Base-by-base conservation (phyloP, 164 flowering plant species). In the Malania oleifera region DNA sequence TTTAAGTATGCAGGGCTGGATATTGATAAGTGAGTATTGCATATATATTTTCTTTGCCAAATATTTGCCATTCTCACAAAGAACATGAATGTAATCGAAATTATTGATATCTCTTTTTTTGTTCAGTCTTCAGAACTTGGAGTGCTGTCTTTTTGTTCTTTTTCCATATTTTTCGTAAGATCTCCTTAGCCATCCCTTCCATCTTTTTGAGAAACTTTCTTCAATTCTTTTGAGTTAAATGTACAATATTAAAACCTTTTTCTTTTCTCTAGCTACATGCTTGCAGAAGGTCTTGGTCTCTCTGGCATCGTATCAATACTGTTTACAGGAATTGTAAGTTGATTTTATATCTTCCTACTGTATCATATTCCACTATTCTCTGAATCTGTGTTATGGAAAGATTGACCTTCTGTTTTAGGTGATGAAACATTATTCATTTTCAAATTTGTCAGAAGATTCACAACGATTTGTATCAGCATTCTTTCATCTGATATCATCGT, bases 111-210 rank as follows among this genome's bases (percentile, higher is more conserved):
- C 12, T 29, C 27, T 68, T 58, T 19, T 20, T 46, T 12, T 73
- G 31, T 61, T 35, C 93, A 95, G 99, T 76, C 91, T 91, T 60
- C 99, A 91, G 71, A 95, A 95, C 73, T 71, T 95, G 85, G 99
- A 91, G 73, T 83, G 99, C 79, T 95, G 99, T 65, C 86, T 95
- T 54, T 84, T 95, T 82, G 99, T 95, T 60, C 96, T 95, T 26
- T 95, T 95, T 59, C 99, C 99, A 38, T 95, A 95, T 70, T 95
- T 95, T 74, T 95, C 99, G 99, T 95, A 85, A 82, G 99, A 37
- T 56, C 40, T 54, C 31, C n/a, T 51, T 11, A 15, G 7, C 56
- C 29, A 11, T 13, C 29, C 28, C 15, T 47, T 64, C 31, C 29
- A 47, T 23, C 53, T 18, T 19, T 52, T 2, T 65, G 23, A 35